phyloP scores from a whole-genome alignment of 495 filamentous ascomycete genomes.

The Saxispiralis lemnorum region DNA sequence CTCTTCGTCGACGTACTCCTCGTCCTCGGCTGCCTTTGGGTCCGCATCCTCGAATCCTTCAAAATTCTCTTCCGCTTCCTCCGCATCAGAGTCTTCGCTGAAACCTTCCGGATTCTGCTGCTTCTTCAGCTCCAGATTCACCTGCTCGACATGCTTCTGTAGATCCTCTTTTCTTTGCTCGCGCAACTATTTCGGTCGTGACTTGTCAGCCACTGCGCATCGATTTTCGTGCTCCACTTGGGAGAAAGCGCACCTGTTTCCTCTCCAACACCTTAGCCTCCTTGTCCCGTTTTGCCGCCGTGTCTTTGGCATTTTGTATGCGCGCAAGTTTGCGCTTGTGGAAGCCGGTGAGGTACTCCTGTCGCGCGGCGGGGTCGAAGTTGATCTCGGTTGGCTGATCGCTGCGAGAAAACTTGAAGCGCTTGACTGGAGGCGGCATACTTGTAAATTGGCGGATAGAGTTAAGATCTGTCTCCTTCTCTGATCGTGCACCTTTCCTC shows the following conservation, averaged over 20 bases:
- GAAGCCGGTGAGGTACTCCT: conserved; percentile 84
- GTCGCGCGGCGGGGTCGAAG: conserved; percentile 60
- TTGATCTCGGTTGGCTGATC: conserved; percentile 50
- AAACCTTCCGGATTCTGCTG: conserved; percentile 18
- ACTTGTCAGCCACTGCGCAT: too few species aligned
- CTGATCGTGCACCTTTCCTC: too few species aligned
- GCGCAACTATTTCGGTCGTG: conserved; percentile 4
- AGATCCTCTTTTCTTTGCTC: conserved; percentile 64
- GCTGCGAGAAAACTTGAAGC: conserved; percentile 27
- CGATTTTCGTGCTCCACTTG: too few species aligned
- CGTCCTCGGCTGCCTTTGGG: conserved; percentile 51
- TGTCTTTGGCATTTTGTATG: conserved; percentile 63
- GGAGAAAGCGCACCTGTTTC: conserved; percentile 40
- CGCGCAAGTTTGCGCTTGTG: conserved; percentile 83
- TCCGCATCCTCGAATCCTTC: conserved; percentile 32
- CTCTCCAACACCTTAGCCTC: conserved; percentile 55
- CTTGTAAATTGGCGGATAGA: too few species aligned
- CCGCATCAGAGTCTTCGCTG: conserved; percentile 32
- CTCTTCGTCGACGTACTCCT: conserved; percentile 93
- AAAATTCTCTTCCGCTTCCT: conserved; percentile 37
- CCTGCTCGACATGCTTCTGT: conserved; percentile 55
- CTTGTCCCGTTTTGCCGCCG: conserved; percentile 50
- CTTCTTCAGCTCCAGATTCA: conserved; percentile 39
- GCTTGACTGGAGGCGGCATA: conserved; percentile 38
- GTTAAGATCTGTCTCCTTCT: too few species aligned